Conservation (phyloP, 495 filamentous ascomycete species). For the Parathielavia hyrcaniae region DNA sequence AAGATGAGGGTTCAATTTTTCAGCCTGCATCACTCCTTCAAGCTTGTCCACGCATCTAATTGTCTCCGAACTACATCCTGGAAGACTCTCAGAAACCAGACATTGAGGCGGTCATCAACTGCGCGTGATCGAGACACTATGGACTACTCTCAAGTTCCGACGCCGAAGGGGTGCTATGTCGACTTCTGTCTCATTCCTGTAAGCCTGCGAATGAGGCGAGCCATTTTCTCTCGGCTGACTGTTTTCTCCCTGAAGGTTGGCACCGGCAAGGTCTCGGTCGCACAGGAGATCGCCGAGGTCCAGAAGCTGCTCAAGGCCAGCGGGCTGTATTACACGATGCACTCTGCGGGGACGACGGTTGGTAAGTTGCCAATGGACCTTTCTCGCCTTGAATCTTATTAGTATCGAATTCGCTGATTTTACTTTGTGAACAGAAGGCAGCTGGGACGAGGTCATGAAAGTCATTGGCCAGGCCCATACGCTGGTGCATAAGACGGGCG, state of each 20-base stretch:
- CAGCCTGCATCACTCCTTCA: no score
- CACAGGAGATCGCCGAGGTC: conserved; percentile 78
- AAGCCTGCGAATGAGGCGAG: conserved; percentile 21
- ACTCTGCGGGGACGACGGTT: conserved; percentile 85
- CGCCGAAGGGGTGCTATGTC: conserved; percentile 61
- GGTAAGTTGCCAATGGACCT: conserved; percentile 46
- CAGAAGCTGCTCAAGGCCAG: conserved; percentile 77
- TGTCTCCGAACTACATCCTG: background rate
- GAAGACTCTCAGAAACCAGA: background rate
- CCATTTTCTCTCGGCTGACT: background rate
- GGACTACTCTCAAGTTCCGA: conserved; percentile 47
- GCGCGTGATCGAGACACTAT: background rate
- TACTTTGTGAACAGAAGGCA: conserved; percentile 56
- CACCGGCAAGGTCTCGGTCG: conserved; percentile 74
- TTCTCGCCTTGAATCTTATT: background rate
- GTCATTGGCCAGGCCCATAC: conserved; percentile 88
- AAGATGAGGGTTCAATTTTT: no score
- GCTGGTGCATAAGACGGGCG: conserved; percentile 73
- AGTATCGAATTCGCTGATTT: background rate
- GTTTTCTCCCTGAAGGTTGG: conserved; percentile 57
- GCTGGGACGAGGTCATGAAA: conserved; percentile 83
- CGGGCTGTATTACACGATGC: conserved; percentile 78
- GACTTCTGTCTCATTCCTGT: conserved; percentile 84
- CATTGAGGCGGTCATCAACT: background rate
- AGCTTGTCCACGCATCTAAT: no score